Evolutionary conservation across 2,329 filamentous ascomycete species (phyloP), one percentile per base, ranked within the genome.

Genomic region (Claviceps arundinis): DNA sequence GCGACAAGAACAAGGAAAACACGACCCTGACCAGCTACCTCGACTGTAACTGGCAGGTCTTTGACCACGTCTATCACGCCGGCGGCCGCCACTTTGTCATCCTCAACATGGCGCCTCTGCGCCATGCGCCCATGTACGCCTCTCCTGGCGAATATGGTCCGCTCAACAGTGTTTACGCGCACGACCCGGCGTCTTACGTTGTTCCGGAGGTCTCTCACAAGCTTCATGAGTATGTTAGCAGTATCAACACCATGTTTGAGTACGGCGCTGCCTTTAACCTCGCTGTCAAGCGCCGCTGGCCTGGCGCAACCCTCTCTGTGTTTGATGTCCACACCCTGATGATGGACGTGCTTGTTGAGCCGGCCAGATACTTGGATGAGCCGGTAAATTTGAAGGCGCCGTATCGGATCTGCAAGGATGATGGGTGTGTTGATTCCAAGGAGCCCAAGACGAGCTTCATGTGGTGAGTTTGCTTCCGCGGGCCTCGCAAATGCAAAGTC

Each of bases 61-160:
- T 89, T 48, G 78, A 84, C 56, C 63, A 63, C 5, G 68, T 91
- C 1, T 87, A 90, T 66, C 65, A 71, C 37, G 73, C 76, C 42
- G 86, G 86, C 4, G 87, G 73, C 0, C 73, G 85, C 13, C 80
- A 80, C 54, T 89, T 90, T 56, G 81, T 89, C 2, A 69, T 91
- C 16, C 73, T 88, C 68, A 89, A 89, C 61, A 66, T 77, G 14
- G 78, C 76, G 0, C 85, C 87, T 0, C 69, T 90, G 46, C 72
- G 89, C 48, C 66, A 82, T n/a, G 69, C 78, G 1, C 86, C 86
- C 0, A 67, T 84, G 52, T 91, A 90, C 62, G 78, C 58, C 8
- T 41, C 52, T 0, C 56, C 56, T 1, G 51, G 44, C 14, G 5
- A 11, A 26, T 19, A 14, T 22, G 54, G 56, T 46, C 16, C 7